A percentile compares a stretch with the other conserved stretches of the same genome.
phyloP scores from a whole-genome alignment of 257 asterid genomes.

The Nicotiana noctiflora region DNA sequence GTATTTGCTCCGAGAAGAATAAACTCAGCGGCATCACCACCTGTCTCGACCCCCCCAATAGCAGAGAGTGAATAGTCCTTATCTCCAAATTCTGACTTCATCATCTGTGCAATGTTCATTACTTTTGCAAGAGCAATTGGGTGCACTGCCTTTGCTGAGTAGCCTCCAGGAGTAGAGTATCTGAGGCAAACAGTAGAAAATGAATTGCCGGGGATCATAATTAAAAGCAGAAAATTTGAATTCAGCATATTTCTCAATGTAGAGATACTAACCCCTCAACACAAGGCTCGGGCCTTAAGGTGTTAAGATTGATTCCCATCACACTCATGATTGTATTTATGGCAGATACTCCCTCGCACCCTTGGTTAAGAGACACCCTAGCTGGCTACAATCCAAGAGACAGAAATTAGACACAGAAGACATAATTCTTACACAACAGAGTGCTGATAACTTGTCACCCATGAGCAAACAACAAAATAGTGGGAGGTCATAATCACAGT shows the following conservation, averaged over 20 bases:
- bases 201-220: not conserved
- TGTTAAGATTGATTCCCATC: slow-evolving; percentile 89
- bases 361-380: slow-evolving; percentile 61
- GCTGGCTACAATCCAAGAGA: slow-evolving; percentile 51
- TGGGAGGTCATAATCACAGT: not conserved
- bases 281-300: slow-evolving; percentile 91
- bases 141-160: slow-evolving; percentile 92
- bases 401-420: slow-evolving; percentile 3
- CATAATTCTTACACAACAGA: not conserved
- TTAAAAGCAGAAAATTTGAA: not conserved
- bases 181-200: slow-evolving; percentile 24
- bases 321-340: slow-evolving; percentile 97
- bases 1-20: slow-evolving; percentile 92
- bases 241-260: not conserved
- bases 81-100: slow-evolving; percentile 63
- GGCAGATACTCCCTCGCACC: slow-evolving; percentile 93
- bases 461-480: not conserved
- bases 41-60: slow-evolving; percentile 94
- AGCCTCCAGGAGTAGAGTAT: slow-evolving; percentile 96
- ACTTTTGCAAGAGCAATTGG: slow-evolving; percentile 99
- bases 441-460: not conserved
- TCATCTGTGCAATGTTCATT: slow-evolving; percentile 86
- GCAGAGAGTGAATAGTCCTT: slow-evolving; percentile 69
- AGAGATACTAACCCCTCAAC: slow-evolving; percentile 72
- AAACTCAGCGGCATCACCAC: slow-evolving; percentile 93